Percentiles rank a stretch among this genome's conserved stretches.
phyloP scores from a whole-genome alignment of 129 eudicot genomes.

The Sambucus nigra region DNA sequence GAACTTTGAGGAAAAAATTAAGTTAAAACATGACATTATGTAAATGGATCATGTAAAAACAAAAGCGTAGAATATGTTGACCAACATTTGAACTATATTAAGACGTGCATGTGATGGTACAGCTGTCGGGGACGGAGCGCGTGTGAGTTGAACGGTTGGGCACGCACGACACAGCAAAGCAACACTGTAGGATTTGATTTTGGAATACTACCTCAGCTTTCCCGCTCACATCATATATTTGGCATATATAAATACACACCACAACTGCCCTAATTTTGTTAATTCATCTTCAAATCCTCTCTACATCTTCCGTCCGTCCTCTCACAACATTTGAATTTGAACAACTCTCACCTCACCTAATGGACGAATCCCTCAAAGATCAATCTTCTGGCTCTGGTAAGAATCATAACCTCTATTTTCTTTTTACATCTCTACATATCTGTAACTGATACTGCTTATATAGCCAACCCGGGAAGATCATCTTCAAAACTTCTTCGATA shows the following conservation, averaged over 20 bases:
- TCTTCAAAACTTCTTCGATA: constrained; percentile 51
- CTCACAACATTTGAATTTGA: neutral
- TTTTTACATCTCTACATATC: neutral
- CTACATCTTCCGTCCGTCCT: neutral
- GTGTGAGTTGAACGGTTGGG: too few species aligned
- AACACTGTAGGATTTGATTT: too few species aligned
- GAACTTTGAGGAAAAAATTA: too few species aligned
- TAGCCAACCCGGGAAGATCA: constrained; percentile 30
- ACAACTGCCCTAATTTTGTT: neutral
- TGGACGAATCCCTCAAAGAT: constrained; percentile 8
- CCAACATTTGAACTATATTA: too few species aligned
- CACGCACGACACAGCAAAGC: too few species aligned
- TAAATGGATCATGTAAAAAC: too few species aligned
- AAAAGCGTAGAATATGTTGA: too few species aligned
- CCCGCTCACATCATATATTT: neutral
- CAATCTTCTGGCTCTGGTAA: constrained; percentile 23
- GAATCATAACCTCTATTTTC: neutral
- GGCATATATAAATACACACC: neutral
- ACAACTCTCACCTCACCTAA: neutral
- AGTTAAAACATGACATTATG: too few species aligned
- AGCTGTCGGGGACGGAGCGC: too few species aligned
- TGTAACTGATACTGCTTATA: neutral
- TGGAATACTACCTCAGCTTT: neutral
- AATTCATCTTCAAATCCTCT: too few species aligned
- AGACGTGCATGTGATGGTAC: too few species aligned